phyloP scores from a whole-genome alignment of 2,329 filamentous ascomycete genomes.

The Allantophomopsis lycopodina region DNA sequence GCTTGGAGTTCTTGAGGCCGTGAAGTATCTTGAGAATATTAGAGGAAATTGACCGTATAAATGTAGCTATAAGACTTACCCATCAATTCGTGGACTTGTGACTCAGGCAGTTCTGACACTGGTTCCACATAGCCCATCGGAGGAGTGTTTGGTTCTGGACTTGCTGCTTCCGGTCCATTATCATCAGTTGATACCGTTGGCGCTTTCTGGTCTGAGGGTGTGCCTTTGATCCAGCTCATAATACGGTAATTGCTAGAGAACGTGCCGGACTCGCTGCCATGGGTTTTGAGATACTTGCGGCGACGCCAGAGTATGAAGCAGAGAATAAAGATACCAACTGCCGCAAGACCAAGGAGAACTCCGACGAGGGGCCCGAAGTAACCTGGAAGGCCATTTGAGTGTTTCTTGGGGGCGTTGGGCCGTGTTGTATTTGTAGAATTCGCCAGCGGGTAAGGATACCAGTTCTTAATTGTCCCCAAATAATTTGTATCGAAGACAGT shows the following conservation, averaged over 20 bases:
- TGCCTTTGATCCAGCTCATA: conserved; percentile 13
- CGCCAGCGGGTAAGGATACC: conserved; percentile 40
- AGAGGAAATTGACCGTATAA: neutral
- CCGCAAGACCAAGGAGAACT: conserved; percentile 43
- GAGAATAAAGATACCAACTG: conserved; percentile 36
- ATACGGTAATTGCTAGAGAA: conserved; percentile 10
- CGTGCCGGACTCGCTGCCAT: conserved; percentile 11
- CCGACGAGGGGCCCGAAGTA: conserved; percentile 50
- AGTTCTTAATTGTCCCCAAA: conserved; percentile 35
- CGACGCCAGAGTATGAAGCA: conserved; percentile 37
- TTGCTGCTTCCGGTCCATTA: conserved; percentile 5
- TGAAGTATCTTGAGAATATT: neutral
- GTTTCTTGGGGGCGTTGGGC: neutral
- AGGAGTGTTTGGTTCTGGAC: neutral
- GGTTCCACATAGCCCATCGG: too few relatives aligned
- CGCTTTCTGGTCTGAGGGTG: conserved; percentile 10
- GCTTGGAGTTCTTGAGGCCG: conserved; percentile 4
- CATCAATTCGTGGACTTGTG: conserved; percentile 17
- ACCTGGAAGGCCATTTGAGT: conserved; percentile 23
- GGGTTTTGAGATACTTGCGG: conserved; percentile 13
- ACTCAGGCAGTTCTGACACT: too few relatives aligned
- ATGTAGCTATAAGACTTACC: conserved; percentile 10
- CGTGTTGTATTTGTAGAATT: conserved; percentile 6
- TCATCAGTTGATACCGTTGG: conserved; percentile 16
- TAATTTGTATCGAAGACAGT: conserved; percentile 42